Conservation (phyloP, 78 protist species). For the Cyanophora paradoxa region DNA sequence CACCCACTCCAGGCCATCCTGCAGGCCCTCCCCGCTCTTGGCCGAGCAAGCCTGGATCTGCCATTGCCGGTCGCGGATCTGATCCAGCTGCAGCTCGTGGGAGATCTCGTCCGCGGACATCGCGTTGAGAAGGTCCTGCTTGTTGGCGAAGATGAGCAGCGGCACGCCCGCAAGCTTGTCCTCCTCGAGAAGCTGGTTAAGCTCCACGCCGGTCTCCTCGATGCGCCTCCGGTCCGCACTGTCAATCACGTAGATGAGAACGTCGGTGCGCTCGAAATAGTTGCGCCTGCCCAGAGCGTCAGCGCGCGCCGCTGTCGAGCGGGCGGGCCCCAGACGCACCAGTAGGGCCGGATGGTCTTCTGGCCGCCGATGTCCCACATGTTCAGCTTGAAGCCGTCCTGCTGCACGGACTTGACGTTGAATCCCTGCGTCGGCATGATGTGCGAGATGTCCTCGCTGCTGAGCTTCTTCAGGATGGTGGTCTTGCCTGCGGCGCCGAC, state of each 20-base stretch:
- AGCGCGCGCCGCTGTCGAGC: too few relatives aligned
- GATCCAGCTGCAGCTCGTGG: slow-evolving; percentile 18
- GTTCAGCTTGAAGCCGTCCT: slow-evolving; percentile 67
- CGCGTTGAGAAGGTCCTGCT: slow-evolving; percentile 62
- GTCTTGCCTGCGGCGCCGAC: too few relatives aligned
- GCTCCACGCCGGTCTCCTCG: slow-evolving; percentile 56
- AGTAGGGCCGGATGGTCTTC: slow-evolving; percentile 74
- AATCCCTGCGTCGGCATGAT: slow-evolving; percentile 86
- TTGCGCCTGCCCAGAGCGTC: too few relatives aligned
- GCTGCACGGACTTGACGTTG: slow-evolving; percentile 67
- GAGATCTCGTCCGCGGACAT: slow-evolving; percentile 33
- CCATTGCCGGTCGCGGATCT: slow-evolving; percentile 34
- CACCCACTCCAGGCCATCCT: slow-evolving; percentile 60
- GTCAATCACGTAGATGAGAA: slow-evolving; percentile 47
- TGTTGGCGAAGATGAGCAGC: slow-evolving; percentile 67
- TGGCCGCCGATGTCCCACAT: slow-evolving; percentile 91
- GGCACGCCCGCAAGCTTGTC: slow-evolving; percentile 34
- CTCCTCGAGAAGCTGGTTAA: slow-evolving; percentile 5
- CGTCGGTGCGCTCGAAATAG: slow-evolving; percentile 67
- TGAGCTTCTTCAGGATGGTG: slow-evolving; percentile 29
- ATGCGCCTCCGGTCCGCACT: slow-evolving; percentile 33
- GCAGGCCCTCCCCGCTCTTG: slow-evolving; percentile 56
- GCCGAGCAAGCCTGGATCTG: slow-evolving; percentile 67
- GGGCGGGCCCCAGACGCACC: too few relatives aligned
- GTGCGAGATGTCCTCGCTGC: slow-evolving; percentile 31